phyloP scores from a whole-genome alignment of 2,329 filamentous ascomycete species.

The Fusarium floridanum region DNA sequence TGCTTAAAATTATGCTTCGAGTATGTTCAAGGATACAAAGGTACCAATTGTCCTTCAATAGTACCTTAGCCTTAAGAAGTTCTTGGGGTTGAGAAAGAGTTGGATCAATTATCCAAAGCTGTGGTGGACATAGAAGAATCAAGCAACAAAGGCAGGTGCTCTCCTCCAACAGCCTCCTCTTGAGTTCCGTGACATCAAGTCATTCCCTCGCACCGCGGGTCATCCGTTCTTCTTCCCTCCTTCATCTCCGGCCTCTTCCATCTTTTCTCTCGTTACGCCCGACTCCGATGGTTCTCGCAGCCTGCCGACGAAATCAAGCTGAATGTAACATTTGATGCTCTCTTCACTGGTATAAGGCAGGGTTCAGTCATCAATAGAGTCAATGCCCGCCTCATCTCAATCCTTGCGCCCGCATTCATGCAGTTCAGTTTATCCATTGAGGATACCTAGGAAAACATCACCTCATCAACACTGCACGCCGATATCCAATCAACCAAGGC shows the following conservation, averaged over 20 bases:
- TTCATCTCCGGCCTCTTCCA: not conserved
- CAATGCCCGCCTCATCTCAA: not conserved
- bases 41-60: not conserved
- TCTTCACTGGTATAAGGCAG: constrained; percentile 16
- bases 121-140: not conserved
- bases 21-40: not conserved
- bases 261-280: not conserved
- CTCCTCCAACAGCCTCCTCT: not conserved
- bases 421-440: not conserved
- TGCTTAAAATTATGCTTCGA: not conserved
- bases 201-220: not conserved
- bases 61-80: not conserved
- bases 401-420: not conserved
- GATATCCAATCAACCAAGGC: not conserved
- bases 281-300: constrained; percentile 10
- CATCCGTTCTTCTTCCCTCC: not conserved
- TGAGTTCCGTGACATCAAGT: not conserved
- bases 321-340: not conserved
- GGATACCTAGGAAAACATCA: not conserved
- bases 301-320: constrained; percentile 40
- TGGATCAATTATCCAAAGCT: not conserved
- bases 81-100: not conserved
- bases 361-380: constrained; percentile 28
- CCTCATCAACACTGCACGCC: not conserved
- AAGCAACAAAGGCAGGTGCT: not conserved